Evolutionary conservation across 352 stramenopile genomes (phyloP), one percentile per base, ranked within the genome.

Genomic region (Phytophthora hibernalis): DNA sequence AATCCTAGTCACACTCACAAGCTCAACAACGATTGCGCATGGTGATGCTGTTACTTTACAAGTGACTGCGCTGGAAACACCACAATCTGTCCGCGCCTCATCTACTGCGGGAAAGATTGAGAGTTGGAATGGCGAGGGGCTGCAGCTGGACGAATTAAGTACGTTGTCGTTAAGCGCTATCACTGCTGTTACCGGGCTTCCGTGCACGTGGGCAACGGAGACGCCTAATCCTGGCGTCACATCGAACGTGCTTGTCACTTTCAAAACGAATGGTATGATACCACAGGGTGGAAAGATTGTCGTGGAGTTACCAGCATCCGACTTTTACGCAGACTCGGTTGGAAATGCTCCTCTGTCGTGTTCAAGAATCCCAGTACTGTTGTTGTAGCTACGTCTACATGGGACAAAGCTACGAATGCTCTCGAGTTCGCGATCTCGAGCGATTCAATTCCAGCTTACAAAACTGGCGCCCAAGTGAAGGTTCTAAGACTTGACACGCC

Each of bases 231-330:
- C 81, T 47, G 81, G 81, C 2, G 74, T 89, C 37, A 79, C 58
- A 2, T 89, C 81, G 1, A 70, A 77, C 40, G 65, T 76, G 7
- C 4, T 74, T 4, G 26, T 91, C 5, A 75, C 68, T 16, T 85
- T 91, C 33, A 54, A 73, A 37, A 84, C 71, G 5, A 91, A 70
- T 20, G 83, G 81, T 4, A 65, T 50, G 20, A 44, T 91, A 16
- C 76, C 81, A 45, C 44, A 62, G 0, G 69, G 70, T 24, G 79
- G 81, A 2, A 67, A 75, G 18, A 65, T 91, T 66, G 52, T 68
- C 4, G 44, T 91, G 5, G 35, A 61, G 10, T 21, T 91, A 0
- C 75, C 83, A 21, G 6, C 21, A 0, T 62, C 28, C 0, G 83
- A 90, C 30, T 84, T 90, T 54, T 68, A 65, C 18, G 67, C 76